phyloP scores from a whole-genome alignment of 345 rosid species.

The Ricinus communis region DNA sequence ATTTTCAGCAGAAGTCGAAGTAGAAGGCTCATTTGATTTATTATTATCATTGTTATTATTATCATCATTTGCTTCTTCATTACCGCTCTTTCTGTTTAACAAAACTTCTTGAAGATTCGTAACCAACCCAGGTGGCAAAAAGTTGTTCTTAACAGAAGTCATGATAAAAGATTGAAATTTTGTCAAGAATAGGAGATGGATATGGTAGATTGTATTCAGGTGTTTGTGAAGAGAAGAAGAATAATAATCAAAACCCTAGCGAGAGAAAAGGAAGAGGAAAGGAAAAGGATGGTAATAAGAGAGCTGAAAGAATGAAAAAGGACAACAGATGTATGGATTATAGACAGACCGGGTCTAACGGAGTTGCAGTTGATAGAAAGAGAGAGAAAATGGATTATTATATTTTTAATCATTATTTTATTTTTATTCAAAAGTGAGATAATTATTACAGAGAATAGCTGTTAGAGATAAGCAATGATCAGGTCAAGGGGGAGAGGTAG shows the following conservation, averaged over 20 bases:
- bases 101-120: constrained; percentile 87
- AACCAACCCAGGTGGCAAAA: constrained; percentile 73
- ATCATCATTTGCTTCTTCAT: constrained; percentile 9
- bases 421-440: no score
- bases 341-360: constrained; percentile 37
- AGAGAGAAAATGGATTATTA: not conserved
- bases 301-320: constrained; percentile 8
- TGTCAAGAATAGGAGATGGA: not conserved
- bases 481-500: not conserved
- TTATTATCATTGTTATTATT: constrained; percentile 9
- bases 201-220: not conserved
- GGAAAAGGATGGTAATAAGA: not conserved
- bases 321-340: constrained; percentile 6
- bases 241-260: constrained; percentile 41
- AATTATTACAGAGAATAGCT: constrained; percentile 5
- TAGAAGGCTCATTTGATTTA: constrained; percentile 49
- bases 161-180: constrained; percentile 18
- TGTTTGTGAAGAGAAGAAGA: no score
- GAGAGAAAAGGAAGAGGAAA: no score
- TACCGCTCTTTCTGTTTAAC: constrained; percentile 45
- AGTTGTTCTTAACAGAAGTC: constrained; percentile 56
- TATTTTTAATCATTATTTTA: no score
- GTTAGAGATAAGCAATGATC: not conserved
- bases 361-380: constrained; percentile 12
- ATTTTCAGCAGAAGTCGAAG: constrained; percentile 47